Base-by-base conservation (phyloP, 805 yeast genomes). In the Yamadazyma philogaea region DNA sequence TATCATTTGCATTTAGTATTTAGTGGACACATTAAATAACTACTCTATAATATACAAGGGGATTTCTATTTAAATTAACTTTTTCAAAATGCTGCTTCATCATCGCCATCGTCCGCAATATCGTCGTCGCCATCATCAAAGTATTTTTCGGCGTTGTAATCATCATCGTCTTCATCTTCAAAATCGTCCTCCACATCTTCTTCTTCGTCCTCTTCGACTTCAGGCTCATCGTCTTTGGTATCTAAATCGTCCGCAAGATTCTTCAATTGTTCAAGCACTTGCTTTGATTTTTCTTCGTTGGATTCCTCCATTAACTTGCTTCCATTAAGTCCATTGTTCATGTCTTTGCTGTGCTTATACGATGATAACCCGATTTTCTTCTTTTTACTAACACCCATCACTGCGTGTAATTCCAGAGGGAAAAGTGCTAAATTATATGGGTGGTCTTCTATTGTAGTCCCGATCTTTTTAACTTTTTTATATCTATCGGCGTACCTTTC, bases 401-500 rank as follows among this genome's bases (percentile, higher is more conserved):
- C 85, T 15, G 73, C 64, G 50, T 83, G 81, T 42, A 90, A 66
- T 58, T 90, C 97, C 14, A 70, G 74, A 1, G 97, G 96, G 56
- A 88, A 84, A 49, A 86, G 73, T 42, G 77, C 79, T 7, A 79
- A 54, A 43, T 76, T 75, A 58, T 82, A 87, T 1, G 95, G 95
- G 63, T 85, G 89, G 40, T 84, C 89, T 47, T 81, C 84, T 7
- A 84, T 76, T 2, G 90, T 81, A 39, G 82, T 74, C 1, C 88
- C 87, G 12, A 82, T 75, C 54, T 77, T 79, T 43, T 86, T 75
- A 52, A 79, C 80, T 58, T 83, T 83, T 49, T 82, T 68, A 62
- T 86, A 90, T 58, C 72, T 74, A 61, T 90, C 97, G 2, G 95
- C 80, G 57, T 87, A 87, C 53, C 97, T 74, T 56, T 82, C 78